phyloP scores from a whole-genome alignment of 192 early-diverging fungal genomes.

The Paraglomus occultum region DNA sequence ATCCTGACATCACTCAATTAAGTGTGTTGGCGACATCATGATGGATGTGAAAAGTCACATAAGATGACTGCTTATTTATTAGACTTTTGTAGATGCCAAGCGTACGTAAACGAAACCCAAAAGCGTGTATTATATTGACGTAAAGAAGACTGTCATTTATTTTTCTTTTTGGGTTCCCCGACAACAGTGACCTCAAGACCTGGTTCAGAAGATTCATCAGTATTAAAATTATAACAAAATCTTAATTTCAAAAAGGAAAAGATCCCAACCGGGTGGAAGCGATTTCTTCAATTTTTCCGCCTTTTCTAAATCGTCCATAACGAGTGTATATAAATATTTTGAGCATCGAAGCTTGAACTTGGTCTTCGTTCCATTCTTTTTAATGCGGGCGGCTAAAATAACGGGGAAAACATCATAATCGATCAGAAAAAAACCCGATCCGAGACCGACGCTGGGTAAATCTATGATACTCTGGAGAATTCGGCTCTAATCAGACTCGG shows the following conservation, averaged over 20 bases:
- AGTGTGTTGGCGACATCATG: no score
- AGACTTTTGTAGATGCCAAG: no score
- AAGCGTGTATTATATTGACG: no score
- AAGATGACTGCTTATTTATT: no score
- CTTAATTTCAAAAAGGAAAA: background rate
- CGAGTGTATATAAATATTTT: conserved; percentile 96
- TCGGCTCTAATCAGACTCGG: background rate
- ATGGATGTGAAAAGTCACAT: no score
- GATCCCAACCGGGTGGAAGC: conserved; percentile 79
- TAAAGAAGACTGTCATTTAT: no score
- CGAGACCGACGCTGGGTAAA: background rate
- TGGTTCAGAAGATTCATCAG: background rate
- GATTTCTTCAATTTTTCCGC: conserved; percentile 95
- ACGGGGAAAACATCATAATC: background rate
- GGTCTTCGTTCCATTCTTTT: conserved; percentile 85
- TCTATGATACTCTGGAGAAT: background rate
- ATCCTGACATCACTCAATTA: no score
- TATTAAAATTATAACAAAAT: background rate
- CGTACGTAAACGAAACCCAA: no score
- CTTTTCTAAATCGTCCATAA: conserved; percentile 92
- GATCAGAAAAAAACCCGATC: background rate
- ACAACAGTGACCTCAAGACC: no score
- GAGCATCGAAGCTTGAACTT: conserved; percentile 99
- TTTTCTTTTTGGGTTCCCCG: no score
- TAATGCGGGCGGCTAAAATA: conserved; percentile 76